These are phyloP conservation scores for Hypoxylon sp. DNA, from an alignment of 2,329 filamentous ascomycete species.

Conservation along the genomic window DNA sequence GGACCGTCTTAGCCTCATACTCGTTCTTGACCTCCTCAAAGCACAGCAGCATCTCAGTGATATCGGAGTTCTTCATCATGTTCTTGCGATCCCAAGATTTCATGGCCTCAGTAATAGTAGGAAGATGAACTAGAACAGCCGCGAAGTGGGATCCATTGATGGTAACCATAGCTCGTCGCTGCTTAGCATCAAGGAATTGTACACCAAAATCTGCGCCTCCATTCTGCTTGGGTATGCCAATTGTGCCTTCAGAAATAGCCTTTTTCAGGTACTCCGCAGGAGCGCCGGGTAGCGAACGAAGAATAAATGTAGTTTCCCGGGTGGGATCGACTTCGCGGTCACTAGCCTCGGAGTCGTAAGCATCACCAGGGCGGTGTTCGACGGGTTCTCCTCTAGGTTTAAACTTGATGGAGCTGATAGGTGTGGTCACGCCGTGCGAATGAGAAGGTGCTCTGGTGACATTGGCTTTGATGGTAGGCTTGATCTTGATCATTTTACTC, in stretches of 20 bases:
- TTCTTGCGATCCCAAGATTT: conserved; percentile 93
- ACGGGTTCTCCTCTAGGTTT: conserved; percentile 79
- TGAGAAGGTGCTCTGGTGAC: conserved; percentile 40
- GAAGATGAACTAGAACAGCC: conserved; percentile 84
- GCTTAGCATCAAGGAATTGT: conserved; percentile 82
- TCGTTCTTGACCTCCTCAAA: conserved; percentile 77
- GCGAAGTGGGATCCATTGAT: conserved; percentile 81
- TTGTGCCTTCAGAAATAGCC: conserved; percentile 81
- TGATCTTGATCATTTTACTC: conserved; percentile 70
- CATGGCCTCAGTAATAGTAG: conserved; percentile 90
- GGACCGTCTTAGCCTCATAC: conserved; percentile 73
- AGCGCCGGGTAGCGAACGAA: conserved; percentile 89
- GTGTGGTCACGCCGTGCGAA: conserved; percentile 56
- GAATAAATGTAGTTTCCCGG: conserved; percentile 89
- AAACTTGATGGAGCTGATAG: conserved; percentile 64
- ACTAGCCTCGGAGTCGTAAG: conserved; percentile 96
- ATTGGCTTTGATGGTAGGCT: conserved; percentile 44
- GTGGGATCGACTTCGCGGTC: conserved; percentile 89
- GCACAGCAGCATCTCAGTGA: conserved; percentile 90
- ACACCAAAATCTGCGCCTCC: conserved; percentile 85
- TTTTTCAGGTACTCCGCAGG: conserved; percentile 87
- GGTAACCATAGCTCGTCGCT: conserved; percentile 79
- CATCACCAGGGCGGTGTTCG: conserved; percentile 81
- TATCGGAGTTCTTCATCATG: conserved; percentile 90
- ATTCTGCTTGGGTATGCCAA: conserved; percentile 74